Conservation (phyloP, 495 filamentous ascomycete genomes). For the Lasiosphaeria hispida region DNA sequence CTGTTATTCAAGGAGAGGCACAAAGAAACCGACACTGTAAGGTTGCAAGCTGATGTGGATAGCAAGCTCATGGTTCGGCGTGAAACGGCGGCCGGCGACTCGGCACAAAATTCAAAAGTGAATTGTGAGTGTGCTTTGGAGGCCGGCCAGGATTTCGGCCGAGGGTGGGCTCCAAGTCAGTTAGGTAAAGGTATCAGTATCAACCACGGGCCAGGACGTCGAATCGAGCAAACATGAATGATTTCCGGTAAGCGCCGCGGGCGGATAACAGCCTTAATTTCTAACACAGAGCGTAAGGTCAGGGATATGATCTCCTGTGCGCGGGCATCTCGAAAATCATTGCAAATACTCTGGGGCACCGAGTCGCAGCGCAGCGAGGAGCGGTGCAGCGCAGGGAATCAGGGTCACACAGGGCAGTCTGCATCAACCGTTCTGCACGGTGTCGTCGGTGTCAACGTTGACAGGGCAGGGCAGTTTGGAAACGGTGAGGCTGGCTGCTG, state of each 20-base stretch:
- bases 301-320: conserved; percentile 7
- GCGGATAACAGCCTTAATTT: neutral
- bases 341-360: neutral
- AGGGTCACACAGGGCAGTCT: no score
- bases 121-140: no score
- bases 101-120: no score
- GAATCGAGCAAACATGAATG: conserved; percentile 4
- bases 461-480: neutral
- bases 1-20: no score
- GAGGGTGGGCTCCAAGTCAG: neutral
- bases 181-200: neutral
- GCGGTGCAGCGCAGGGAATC: neutral
- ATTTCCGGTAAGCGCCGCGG: conserved; percentile 4
- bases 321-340: conserved; percentile 1
- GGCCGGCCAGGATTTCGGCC: conserved; percentile 5
- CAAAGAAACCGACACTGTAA: no score
- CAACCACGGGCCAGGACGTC: conserved; percentile 2
- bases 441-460: no score
- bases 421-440: no score
- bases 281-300: no score
- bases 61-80: no score
- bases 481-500: neutral
- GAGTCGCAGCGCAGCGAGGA: conserved; percentile 8
- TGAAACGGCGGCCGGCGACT: no score
- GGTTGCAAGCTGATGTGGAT: no score